Evolutionary conservation across 2,329 filamentous ascomycete genomes (phyloP).

Genomic region (Davidsoniella eucalypti): DNA sequence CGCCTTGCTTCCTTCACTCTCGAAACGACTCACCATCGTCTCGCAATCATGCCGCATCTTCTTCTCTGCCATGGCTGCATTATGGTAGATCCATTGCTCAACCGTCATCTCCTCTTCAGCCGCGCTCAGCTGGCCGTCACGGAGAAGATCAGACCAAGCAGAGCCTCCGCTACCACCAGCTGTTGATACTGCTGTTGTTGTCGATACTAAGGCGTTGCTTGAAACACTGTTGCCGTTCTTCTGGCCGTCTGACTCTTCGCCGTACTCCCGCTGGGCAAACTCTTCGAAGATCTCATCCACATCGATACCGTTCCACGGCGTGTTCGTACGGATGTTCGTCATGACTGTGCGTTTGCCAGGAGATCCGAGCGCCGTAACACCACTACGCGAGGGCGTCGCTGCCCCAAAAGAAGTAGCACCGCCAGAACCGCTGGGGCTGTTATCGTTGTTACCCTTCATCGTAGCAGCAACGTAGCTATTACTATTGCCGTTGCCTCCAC

Average conservation of each 20-base stretch:
- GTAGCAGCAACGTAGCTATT: neutral
- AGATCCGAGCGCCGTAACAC: neutral
- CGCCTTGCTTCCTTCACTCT: constrained; percentile 64
- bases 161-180: constrained; percentile 32
- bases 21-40: constrained; percentile 64
- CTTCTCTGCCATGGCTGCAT: constrained; percentile 65
- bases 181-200: constrained; percentile 19
- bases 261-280: constrained; percentile 14
- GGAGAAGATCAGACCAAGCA: constrained; percentile 30
- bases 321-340: constrained; percentile 32
- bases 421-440: neutral
- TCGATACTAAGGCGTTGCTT: neutral
- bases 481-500: neutral
- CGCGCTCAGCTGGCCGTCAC: constrained; percentile 47
- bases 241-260: neutral
- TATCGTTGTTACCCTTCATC: neutral
- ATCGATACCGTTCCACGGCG: constrained; percentile 58
- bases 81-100: constrained; percentile 78
- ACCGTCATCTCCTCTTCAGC: constrained; percentile 82
- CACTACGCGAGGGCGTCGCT: neutral
- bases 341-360: constrained; percentile 14
- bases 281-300: constrained; percentile 53
- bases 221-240: neutral
- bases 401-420: neutral
- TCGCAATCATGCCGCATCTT: constrained; percentile 70